Percentiles rank a stretch among this genome's conserved stretches.
These are phyloP conservation scores for Rhytidhysteron rufulum DNA, from an alignment of 2,329 filamentous ascomycete species.

Conservation along the genomic window DNA sequence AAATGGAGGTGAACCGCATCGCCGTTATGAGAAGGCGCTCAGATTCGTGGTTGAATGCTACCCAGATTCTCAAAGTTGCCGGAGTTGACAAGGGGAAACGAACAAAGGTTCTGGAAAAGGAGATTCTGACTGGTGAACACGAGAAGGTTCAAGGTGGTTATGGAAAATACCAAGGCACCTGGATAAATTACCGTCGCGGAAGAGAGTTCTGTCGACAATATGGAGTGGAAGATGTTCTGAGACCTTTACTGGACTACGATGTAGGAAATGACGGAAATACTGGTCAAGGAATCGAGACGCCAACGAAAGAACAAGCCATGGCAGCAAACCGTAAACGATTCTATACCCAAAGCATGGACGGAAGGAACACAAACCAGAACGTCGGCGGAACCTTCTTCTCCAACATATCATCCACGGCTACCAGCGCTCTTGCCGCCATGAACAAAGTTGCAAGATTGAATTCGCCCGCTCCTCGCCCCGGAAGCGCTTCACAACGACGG, in stretches of 20 bases:
- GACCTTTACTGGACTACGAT: conserved; percentile 74
- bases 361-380: conserved; percentile 57
- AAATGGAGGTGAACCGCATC: conserved; percentile 93
- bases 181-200: conserved; percentile 92
- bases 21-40: conserved; percentile 94
- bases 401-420: conserved; percentile 90
- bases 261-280: conserved; percentile 70
- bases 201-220: conserved; percentile 83
- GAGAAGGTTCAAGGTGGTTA: conserved; percentile 99
- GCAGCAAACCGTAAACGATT: conserved; percentile 84
- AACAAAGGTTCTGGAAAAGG: conserved; percentile 96
- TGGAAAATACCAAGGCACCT: conserved; percentile 98
- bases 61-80: conserved; percentile 95
- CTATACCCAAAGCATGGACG: conserved; percentile 73
- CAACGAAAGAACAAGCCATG: conserved; percentile 98
- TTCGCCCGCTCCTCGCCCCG: conserved; percentile 68
- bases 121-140: conserved; percentile 92
- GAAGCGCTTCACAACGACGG: conserved; percentile 61
- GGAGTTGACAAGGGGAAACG: conserved; percentile 96
- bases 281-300: conserved; percentile 80
- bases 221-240: conserved; percentile 70
- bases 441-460: conserved; percentile 89
- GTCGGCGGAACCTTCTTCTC: conserved; percentile 90
- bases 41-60: conserved; percentile 96
- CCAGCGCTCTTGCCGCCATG: conserved; percentile 89